Evolutionary conservation across 352 stramenopile genomes (phyloP).

Genomic region (Hyaloperonospora brassicae): DNA sequence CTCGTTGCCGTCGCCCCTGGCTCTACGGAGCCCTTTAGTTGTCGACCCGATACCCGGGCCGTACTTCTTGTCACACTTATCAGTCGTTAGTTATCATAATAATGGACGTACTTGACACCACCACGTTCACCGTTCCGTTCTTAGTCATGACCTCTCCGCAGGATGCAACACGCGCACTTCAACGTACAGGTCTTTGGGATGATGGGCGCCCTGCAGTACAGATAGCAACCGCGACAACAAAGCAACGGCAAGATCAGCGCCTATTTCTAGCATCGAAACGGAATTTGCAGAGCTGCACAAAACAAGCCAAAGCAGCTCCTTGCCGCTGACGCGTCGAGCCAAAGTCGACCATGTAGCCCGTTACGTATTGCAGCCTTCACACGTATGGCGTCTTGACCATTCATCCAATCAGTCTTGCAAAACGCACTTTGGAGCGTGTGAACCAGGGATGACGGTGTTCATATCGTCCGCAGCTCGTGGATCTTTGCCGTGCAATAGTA

Average conservation of each 20-base stretch:
- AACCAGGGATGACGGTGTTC: constrained; percentile 74
- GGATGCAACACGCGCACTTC: constrained; percentile 84
- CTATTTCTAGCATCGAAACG: background rate
- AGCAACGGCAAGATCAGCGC: constrained; percentile 6
- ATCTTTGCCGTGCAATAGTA: constrained; percentile 82
- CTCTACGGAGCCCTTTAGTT: too few species aligned
- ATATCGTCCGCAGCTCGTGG: constrained; percentile 84
- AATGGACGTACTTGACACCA: too few species aligned
- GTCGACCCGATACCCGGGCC: too few species aligned
- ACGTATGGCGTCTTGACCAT: background rate
- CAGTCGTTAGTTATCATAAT: too few species aligned
- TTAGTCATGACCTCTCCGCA: constrained; percentile 89
- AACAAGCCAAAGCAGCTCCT: background rate
- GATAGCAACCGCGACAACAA: background rate
- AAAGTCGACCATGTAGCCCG: constrained; percentile 85
- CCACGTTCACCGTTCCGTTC: constrained; percentile 79
- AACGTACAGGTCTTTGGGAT: constrained; percentile 87
- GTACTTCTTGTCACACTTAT: too few species aligned
- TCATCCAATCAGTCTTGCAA: background rate
- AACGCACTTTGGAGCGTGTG: constrained; percentile 58
- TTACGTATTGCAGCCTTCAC: constrained; percentile 30
- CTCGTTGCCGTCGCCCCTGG: too few species aligned
- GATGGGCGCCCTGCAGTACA: constrained; percentile 58
- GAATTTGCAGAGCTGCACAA: background rate
- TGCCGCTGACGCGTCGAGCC: constrained; percentile 78